These are phyloP conservation scores for Backusella circina DNA, from an alignment of 192 early-diverging fungal species.

Conservation along the genomic window DNA sequence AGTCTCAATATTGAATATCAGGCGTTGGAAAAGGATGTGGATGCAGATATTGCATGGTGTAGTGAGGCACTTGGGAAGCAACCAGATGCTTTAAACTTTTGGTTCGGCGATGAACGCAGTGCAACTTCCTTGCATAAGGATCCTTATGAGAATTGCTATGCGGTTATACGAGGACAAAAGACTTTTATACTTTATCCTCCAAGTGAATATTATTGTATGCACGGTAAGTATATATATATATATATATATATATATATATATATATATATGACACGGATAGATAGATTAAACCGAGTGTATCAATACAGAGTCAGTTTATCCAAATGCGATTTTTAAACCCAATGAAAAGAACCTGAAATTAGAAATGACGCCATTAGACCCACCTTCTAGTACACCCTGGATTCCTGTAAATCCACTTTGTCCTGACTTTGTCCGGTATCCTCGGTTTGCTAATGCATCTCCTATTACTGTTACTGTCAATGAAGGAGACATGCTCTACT, in stretches of 20 bases:
- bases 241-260: not conserved
- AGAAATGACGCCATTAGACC: constrained; percentile 30
- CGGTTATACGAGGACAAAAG: constrained; percentile 44
- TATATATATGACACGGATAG: not conserved
- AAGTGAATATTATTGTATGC: constrained; percentile 43
- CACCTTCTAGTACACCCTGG: constrained; percentile 35
- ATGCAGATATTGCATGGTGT: constrained; percentile 38
- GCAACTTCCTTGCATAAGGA: constrained; percentile 49
- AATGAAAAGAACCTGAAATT: constrained; percentile 7
- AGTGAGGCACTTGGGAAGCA: constrained; percentile 37
- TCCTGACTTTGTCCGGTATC: constrained; percentile 36
- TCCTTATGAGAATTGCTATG: constrained; percentile 53
- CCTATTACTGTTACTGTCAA: constrained; percentile 39
- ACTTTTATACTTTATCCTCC: constrained; percentile 48
- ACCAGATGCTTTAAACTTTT: constrained; percentile 52
- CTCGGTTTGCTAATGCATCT: constrained; percentile 36
- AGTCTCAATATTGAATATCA: constrained; percentile 42
- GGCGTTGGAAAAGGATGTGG: constrained; percentile 36
- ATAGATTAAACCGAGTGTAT: not conserved
- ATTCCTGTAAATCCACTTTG: constrained; percentile 42
- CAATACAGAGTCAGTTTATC: constrained; percentile 10
- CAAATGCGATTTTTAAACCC: constrained; percentile 15
- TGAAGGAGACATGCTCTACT: constrained; percentile 50
- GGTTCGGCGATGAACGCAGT: constrained; percentile 46
- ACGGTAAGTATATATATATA: constrained; percentile 32